Base-by-base conservation (phyloP, 129 eudicot species). In the Silybum marianum region DNA sequence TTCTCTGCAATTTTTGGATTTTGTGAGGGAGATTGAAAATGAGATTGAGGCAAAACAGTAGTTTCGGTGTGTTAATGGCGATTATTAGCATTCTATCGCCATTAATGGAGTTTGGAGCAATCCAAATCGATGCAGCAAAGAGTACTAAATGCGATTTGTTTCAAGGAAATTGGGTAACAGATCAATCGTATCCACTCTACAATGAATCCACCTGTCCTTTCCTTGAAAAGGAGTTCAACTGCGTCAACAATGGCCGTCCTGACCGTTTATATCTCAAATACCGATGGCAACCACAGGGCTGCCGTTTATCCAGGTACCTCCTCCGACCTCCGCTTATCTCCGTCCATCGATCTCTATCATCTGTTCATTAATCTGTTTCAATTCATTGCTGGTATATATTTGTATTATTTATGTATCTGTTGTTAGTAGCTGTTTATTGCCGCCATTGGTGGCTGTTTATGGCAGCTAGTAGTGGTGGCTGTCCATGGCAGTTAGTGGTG, bases 171-270 rank as follows among this genome's bases (percentile, higher is more conserved):
- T 94, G 98, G 98, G 76, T 90, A 4, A 1, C 77, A 1, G 97
- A 91, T 75, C 5, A 63, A 12, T 83, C 94, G 1, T 82, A 85
- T 67, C 97, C 98, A 26, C 82, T 87, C 58, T 94, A 94, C 83
- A 73, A 88, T 60, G 85, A 82, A 23, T 30, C 88, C 13, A 18
- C 79, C 9, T 94, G 98, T 65, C 95, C 98, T 0, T 91, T 91
- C 48, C 80, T 94, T 18, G 89, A 87, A 66, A 87, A 78, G 3
- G 93, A 88, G 86, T 94, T 94, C 83, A 88, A 86, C 70, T 94
- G 97, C 81, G 81, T 69, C 66, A 90, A 81, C 23, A 94, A 94
- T 81, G 98, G 98, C 75, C 93, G 98, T 11, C 88, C 90, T 18
- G 98, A 94, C 71, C 85, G 86, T 4, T 18, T 60, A 2, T 94